Evolutionary conservation across 805 yeast genomes (phyloP).

Genomic region (Pichia gijzeniarum): DNA sequence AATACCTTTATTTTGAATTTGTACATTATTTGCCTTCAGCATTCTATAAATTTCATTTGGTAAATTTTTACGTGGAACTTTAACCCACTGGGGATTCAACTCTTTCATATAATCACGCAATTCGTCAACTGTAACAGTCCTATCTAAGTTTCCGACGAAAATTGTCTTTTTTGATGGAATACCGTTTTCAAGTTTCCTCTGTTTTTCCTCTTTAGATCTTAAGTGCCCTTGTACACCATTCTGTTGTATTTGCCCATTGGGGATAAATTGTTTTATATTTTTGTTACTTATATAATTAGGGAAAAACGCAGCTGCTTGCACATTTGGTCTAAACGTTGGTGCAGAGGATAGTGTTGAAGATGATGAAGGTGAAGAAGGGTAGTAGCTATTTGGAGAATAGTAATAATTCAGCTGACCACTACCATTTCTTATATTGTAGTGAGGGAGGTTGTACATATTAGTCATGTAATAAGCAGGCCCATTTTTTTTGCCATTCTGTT

Average conservation of each 20-base stretch:
- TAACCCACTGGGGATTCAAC: slow-evolving; percentile 50
- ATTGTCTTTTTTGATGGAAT: slow-evolving; percentile 51
- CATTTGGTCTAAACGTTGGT: neutral
- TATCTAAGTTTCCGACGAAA: slow-evolving; percentile 55
- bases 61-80: slow-evolving; percentile 48
- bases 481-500: slow-evolving; percentile 3
- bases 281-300: slow-evolving; percentile 2
- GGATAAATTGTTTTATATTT: slow-evolving; percentile 9
- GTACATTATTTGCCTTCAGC: slow-evolving; percentile 39
- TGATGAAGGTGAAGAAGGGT: neutral
- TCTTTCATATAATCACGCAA: slow-evolving; percentile 41
- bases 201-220: slow-evolving; percentile 26
- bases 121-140: slow-evolving; percentile 40
- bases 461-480: slow-evolving; percentile 1
- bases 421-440: slow-evolving; percentile 3
- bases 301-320: slow-evolving; percentile 5
- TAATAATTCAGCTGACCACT: neutral
- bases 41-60: slow-evolving; percentile 39
- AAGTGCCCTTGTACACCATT: neutral
- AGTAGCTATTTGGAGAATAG: neutral
- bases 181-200: slow-evolving; percentile 39
- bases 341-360: neutral
- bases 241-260: neutral
- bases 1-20: slow-evolving; percentile 53
- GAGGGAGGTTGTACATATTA: slow-evolving; percentile 6